Conservation (phyloP, 352 stramenopile species). For the Globisporangium takayamanum region DNA sequence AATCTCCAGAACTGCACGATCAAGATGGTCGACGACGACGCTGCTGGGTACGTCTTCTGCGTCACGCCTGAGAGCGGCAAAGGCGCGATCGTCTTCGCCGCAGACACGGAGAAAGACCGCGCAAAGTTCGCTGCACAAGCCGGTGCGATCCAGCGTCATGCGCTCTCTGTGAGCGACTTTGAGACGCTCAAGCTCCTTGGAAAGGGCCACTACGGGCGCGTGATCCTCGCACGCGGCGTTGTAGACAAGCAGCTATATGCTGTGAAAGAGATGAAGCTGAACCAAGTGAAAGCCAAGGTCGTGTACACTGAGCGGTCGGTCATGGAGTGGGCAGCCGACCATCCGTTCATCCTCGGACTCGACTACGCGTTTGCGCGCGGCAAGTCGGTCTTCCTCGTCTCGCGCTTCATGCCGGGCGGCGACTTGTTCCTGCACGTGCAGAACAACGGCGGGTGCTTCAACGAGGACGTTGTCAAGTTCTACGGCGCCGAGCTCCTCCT, state of each 20-base stretch:
- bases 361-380: conserved; percentile 94
- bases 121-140: conserved; percentile 65
- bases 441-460: conserved; percentile 76
- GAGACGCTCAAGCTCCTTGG: conserved; percentile 78
- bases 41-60: conserved; percentile 68
- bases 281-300: conserved; percentile 83
- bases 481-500: conserved; percentile 81
- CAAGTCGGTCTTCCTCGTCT: conserved; percentile 96
- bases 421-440: conserved; percentile 92
- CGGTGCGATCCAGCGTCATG: conserved; percentile 44
- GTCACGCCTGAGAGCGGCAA: conserved; percentile 64
- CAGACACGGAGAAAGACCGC: conserved; percentile 80
- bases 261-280: conserved; percentile 88
- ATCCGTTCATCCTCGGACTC: conserved; percentile 97
- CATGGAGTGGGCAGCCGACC: conserved; percentile 81
- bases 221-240: conserved; percentile 51
- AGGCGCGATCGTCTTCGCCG: conserved; percentile 64
- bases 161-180: conserved; percentile 58
- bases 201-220: conserved; percentile 78
- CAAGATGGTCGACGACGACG: conserved; percentile 70
- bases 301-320: conserved; percentile 77
- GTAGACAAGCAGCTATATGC: conserved; percentile 60
- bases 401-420: conserved; percentile 97
- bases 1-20: conserved; percentile 74
- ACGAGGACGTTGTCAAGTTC: conserved; percentile 72